These are phyloP conservation scores for Anthostomella pinea DNA, from an alignment of 2,329 filamentous ascomycete species.

Conservation along the genomic window DNA sequence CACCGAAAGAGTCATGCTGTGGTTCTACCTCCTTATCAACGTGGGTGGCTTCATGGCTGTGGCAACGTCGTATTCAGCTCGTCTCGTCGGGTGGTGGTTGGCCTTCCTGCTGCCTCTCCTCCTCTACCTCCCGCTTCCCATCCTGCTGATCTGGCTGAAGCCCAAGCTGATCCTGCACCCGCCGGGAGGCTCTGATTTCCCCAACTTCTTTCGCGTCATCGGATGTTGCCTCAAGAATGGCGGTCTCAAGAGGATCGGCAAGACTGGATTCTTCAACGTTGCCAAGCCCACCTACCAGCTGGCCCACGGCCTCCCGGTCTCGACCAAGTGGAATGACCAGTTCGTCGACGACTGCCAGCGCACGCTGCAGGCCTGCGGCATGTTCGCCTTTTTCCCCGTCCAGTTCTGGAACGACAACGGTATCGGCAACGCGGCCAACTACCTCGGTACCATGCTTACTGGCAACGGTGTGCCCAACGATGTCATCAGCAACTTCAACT, in stretches of 20 bases:
- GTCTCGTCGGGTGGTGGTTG: conserved; percentile 50
- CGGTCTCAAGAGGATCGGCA: conserved; percentile 37
- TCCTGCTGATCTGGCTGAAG: no score
- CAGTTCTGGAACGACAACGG: conserved; percentile 46
- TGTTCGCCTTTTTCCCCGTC: conserved; percentile 51
- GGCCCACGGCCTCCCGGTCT: conserved; percentile 36
- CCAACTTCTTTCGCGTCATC: conserved; percentile 41
- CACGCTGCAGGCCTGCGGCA: conserved; percentile 59
- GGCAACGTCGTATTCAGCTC: conserved; percentile 51
- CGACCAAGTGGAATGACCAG: conserved; percentile 57
- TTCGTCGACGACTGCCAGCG: conserved; percentile 66
- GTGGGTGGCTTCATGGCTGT: conserved; percentile 52
- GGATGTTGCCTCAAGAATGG: conserved; percentile 39
- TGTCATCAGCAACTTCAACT: conserved; percentile 48
- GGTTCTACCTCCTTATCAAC: conserved; percentile 57
- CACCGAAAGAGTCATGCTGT: conserved; percentile 64
- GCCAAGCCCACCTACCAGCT: conserved; percentile 55
- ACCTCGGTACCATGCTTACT: conserved; percentile 45
- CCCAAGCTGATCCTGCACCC: conserved; percentile 45
- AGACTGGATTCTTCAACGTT: conserved; percentile 54
- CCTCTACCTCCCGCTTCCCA: no score
- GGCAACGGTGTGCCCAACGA: conserved; percentile 51
- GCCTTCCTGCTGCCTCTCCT: conserved; percentile 43
- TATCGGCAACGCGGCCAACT: conserved; percentile 47
- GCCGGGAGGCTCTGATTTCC: conserved; percentile 44